Conservation (phyloP, 2,329 filamentous ascomycete species). For the Trichothecium roseum region DNA sequence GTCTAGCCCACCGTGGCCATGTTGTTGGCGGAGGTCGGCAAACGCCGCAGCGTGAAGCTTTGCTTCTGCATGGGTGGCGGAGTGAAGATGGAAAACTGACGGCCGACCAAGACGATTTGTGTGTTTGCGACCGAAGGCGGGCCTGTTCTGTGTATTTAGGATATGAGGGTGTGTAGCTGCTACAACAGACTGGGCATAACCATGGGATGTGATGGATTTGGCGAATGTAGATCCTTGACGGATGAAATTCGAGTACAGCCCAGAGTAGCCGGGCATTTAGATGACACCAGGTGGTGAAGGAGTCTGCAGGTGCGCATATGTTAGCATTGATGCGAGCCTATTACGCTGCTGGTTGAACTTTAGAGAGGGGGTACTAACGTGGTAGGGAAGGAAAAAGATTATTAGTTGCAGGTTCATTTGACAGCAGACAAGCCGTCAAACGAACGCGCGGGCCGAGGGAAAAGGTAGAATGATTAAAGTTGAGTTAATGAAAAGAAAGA, state of each 20-base stretch:
- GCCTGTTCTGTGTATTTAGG: conserved; percentile 62
- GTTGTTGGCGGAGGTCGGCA: conserved; percentile 44
- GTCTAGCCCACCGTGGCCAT: conserved; percentile 59
- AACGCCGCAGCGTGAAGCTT: conserved; percentile 31
- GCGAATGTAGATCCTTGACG: conserved; percentile 78
- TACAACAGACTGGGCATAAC: conserved; percentile 95
- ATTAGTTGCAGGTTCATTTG: conserved; percentile 93
- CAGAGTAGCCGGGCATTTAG: conserved; percentile 83
- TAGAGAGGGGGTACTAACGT: conserved; percentile 39
- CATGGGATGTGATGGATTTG: conserved; percentile 93
- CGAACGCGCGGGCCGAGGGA: conserved; percentile 60
- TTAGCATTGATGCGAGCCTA: conserved; percentile 11
- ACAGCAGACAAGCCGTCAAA: conserved; percentile 79
- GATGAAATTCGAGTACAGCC: conserved; percentile 71
- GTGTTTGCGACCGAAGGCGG: conserved; percentile 49
- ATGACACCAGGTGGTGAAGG: conserved; percentile 52
- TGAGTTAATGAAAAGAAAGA: conserved; percentile 9
- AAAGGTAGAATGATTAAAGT: conserved; percentile 5
- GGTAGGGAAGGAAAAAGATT: conserved; percentile 47
- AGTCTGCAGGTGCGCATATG: conserved; percentile 26
- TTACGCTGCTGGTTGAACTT: conserved; percentile 1
- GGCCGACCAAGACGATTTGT: conserved; percentile 44
- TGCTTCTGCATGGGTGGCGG: conserved; percentile 60
- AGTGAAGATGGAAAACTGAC: conserved; percentile 54
- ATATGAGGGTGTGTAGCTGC: conserved; percentile 76